A percentile compares a stretch with the other conserved stretches of the same genome.
phyloP scores from a whole-genome alignment of 495 filamentous ascomycete genomes.

The Symbiotaphrina buchneri region DNA sequence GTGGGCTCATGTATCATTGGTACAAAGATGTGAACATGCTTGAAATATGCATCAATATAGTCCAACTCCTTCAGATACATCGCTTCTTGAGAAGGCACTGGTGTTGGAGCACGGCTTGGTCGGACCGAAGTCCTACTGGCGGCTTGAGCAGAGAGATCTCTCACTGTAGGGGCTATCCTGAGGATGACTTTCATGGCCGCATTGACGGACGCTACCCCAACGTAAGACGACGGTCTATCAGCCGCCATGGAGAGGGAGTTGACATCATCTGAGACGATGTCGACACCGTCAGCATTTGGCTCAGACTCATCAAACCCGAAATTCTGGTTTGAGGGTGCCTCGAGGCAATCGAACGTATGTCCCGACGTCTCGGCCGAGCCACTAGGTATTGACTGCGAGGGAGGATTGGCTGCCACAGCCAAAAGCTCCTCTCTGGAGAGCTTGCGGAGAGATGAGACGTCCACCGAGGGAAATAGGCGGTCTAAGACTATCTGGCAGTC shows the following conservation, averaged over 20 bases:
- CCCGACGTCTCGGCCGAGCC: slow-evolving; percentile 1
- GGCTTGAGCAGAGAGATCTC: slow-evolving; percentile 27
- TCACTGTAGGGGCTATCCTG: slow-evolving; percentile 42
- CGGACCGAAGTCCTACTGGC: slow-evolving; percentile 13
- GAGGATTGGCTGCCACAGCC: too few relatives aligned
- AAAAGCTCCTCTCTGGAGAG: too few relatives aligned
- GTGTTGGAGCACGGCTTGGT: slow-evolving; percentile 17
- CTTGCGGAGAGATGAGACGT: too few relatives aligned
- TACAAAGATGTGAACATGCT: slow-evolving; percentile 48
- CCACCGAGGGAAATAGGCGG: too few relatives aligned
- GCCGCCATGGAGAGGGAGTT: slow-evolving; percentile 58
- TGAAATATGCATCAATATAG: slow-evolving; percentile 65
- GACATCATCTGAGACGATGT: slow-evolving; percentile 57
- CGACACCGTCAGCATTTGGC: slow-evolving; percentile 24
- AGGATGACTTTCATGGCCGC: slow-evolving; percentile 64
- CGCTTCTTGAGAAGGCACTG: slow-evolving; percentile 23
- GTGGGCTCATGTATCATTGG: slow-evolving; percentile 57
- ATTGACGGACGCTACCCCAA: slow-evolving; percentile 66
- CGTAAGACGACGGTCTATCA: slow-evolving; percentile 48
- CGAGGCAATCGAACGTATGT: slow-evolving; percentile 9
- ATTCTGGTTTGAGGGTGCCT: slow-evolving; percentile 10
- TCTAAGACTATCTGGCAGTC: too few relatives aligned
- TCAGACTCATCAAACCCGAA: neutral
- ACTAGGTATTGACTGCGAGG: too few relatives aligned
- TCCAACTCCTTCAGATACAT: too few relatives aligned